phyloP scores from a whole-genome alignment of 768 basidiomycete genomes.

The Leccinum truebloodii region DNA sequence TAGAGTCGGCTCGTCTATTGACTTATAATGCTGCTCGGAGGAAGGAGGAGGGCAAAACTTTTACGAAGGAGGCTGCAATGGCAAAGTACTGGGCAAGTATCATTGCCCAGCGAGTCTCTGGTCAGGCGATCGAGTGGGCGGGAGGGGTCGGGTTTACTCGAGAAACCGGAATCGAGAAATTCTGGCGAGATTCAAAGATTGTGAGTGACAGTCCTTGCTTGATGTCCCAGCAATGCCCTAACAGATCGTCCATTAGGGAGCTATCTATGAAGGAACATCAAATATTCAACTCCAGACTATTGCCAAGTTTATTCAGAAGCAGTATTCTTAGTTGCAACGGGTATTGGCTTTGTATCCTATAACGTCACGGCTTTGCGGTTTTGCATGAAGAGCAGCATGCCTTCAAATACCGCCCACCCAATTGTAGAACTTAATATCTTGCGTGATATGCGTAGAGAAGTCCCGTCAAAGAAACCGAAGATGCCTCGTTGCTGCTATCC shows the following conservation, averaged over 20 bases:
- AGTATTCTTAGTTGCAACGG: constrained; percentile 55
- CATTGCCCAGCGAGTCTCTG: constrained; percentile 86
- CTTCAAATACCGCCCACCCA: constrained; percentile 91
- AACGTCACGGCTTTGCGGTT: constrained; percentile 15
- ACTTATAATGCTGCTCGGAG: constrained; percentile 96
- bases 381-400: constrained; percentile 61
- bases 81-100: constrained; percentile 93
- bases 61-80: constrained; percentile 96
- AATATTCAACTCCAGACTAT: constrained; percentile 98
- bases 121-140: constrained; percentile 93
- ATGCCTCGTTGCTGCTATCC: constrained; percentile 82
- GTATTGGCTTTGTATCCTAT: not conserved
- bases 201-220: constrained; percentile 44
- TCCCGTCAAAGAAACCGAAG: constrained; percentile 83
- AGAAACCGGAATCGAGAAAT: constrained; percentile 96
- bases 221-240: not conserved
- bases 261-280: constrained; percentile 94
- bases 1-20: constrained; percentile 86
- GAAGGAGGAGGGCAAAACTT: constrained; percentile 85
- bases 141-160: constrained; percentile 92
- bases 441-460: constrained; percentile 76
- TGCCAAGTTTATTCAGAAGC: constrained; percentile 86
- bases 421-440: constrained; percentile 90
- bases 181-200: constrained; percentile 95
- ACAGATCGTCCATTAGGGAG: constrained; percentile 52